phyloP scores from a whole-genome alignment of 2,329 filamentous ascomycete species.

The Beauveria medogensis region DNA sequence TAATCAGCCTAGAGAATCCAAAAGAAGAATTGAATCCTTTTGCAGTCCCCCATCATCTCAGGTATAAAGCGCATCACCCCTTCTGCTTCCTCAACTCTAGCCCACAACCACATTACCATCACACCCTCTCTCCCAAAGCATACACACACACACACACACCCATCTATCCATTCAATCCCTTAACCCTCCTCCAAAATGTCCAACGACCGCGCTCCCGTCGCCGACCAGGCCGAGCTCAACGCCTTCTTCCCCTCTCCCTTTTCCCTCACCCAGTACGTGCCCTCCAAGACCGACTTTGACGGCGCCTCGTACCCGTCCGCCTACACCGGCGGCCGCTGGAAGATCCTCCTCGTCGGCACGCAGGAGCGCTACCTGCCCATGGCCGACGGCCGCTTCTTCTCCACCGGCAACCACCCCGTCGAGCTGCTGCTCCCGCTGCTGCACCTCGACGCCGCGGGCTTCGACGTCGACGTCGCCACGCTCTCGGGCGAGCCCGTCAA shows the following conservation, averaged over 20 bases:
- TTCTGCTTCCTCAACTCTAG: background rate
- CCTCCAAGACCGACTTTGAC: constrained; percentile 15
- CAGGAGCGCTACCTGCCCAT: constrained; percentile 18
- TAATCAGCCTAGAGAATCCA: background rate
- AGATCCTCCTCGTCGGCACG: constrained; percentile 15
- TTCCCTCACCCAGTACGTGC: constrained; percentile 15
- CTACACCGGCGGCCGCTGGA: constrained; percentile 16
- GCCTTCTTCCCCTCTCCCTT: constrained; percentile 17
- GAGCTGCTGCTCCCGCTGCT: constrained; percentile 16
- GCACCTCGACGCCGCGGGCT: constrained; percentile 16
- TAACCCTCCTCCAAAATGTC: background rate
- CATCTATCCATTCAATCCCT: background rate
- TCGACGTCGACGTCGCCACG: constrained; percentile 17
- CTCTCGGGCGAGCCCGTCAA: constrained; percentile 17
- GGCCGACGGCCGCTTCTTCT: constrained; percentile 16
- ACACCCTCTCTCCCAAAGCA: background rate
- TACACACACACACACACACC: background rate
- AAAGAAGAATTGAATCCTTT: background rate
- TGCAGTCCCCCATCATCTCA: too few species aligned
- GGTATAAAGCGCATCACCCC: background rate
- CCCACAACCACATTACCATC: background rate
- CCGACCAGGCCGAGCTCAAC: constrained; percentile 17
- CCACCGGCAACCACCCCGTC: constrained; percentile 17
- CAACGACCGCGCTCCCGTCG: constrained; percentile 13
- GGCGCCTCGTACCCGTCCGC: constrained; percentile 14